Evolutionary conservation across 2,329 filamentous ascomycete species (phyloP).

Genomic region (Myriosclerotinia duriaeana): DNA sequence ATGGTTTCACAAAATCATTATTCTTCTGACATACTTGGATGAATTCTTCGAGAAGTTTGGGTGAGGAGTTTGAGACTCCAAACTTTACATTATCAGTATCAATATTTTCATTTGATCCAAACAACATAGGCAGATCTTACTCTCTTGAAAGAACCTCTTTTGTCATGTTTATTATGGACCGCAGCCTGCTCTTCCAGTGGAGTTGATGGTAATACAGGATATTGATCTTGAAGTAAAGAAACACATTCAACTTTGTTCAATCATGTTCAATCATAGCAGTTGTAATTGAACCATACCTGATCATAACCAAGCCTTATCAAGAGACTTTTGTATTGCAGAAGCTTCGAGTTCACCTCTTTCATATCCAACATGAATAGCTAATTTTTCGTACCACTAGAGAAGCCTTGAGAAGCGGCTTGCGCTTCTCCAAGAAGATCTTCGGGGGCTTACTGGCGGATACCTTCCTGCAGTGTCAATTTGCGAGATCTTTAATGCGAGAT

Average conservation of each 20-base stretch:
- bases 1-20: constrained; percentile 32
- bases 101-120: too few species aligned
- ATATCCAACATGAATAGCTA: background rate
- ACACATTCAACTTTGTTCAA: too few species aligned
- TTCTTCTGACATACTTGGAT: constrained; percentile 4
- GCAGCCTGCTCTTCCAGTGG: constrained; percentile 32
- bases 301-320: constrained; percentile 6
- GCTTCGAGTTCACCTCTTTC: constrained; percentile 6
- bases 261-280: too few species aligned
- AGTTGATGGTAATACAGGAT: constrained; percentile 26
- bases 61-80: background rate
- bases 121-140: background rate
- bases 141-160: constrained; percentile 35
- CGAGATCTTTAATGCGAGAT: constrained; percentile 18
- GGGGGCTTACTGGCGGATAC: constrained; percentile 22
- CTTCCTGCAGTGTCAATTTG: constrained; percentile 25
- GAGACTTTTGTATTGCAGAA: constrained; percentile 6
- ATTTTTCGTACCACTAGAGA: too few species aligned
- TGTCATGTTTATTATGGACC: constrained; percentile 35
- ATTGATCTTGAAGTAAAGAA: background rate
- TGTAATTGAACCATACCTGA: background rate
- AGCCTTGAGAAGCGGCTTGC: constrained; percentile 18
- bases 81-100: constrained; percentile 24
- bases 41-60: background rate
- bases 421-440: constrained; percentile 23